Conservation (phyloP, 306 rosid genomes). For the apple (Malus domestica) region DNA sequence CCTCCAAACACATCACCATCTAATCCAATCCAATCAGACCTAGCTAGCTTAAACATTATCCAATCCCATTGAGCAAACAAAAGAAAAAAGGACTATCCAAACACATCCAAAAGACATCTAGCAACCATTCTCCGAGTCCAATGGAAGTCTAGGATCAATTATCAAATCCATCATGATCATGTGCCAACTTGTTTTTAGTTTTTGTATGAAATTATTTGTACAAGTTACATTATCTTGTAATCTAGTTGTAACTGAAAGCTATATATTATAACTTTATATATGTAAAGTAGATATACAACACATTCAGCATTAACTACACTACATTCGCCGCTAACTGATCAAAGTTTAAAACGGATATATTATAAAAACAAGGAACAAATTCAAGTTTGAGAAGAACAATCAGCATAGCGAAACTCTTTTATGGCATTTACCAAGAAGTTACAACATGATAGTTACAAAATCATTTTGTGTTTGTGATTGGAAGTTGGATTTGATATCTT, state of each 20-base stretch:
- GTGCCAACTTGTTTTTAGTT: not conserved
- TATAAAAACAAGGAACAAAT: not conserved
- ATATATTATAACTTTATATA: no score
- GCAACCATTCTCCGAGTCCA: not conserved
- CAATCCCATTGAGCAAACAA: not conserved
- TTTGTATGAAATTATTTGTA: not conserved
- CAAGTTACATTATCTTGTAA: not conserved
- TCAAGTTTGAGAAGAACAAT: not conserved
- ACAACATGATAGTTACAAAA: not conserved
- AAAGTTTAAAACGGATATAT: no score
- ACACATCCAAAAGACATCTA: not conserved
- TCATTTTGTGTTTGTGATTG: not conserved
- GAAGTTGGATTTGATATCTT: not conserved
- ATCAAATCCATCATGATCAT: not conserved
- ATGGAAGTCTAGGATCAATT: not conserved
- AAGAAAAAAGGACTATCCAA: not conserved
- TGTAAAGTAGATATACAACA: no score
- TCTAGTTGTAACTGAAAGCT: no score
- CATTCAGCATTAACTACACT: no score
- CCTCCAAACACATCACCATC: constrained; percentile 14
- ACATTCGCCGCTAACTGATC: no score
- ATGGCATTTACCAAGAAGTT: not conserved
- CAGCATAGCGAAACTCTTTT: not conserved
- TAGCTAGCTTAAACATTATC: not conserved
- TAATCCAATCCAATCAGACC: not conserved